Conservation (phyloP, 1,284 basidiomycete genomes). For the Cryptococcus neoformans region DNA sequence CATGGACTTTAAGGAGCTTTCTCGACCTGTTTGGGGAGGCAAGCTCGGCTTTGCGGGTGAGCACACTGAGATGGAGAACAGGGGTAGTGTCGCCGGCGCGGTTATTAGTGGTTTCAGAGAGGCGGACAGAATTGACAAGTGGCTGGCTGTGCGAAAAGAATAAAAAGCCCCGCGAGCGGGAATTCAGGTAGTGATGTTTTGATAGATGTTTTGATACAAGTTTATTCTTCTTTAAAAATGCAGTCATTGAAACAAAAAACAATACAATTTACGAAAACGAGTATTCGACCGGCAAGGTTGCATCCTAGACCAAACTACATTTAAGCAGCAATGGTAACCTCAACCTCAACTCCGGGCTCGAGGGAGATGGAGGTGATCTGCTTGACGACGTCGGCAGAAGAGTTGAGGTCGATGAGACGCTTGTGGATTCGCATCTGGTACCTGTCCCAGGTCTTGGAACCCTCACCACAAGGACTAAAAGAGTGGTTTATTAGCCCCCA, state of each 20-base stretch:
- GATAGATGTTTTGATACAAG: neutral
- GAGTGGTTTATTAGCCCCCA: slow-evolving; percentile 7
- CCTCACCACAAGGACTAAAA: slow-evolving; percentile 96
- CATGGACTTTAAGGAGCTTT: slow-evolving; percentile 53
- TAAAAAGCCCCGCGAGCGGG: neutral
- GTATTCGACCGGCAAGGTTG: neutral
- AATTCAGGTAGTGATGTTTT: neutral
- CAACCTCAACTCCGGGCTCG: slow-evolving; percentile 99
- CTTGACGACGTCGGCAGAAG: slow-evolving; percentile 99
- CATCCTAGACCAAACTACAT: neutral
- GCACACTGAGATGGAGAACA: slow-evolving; percentile 54
- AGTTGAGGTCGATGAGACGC: slow-evolving; percentile 98
- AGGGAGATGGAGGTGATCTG: slow-evolving; percentile 99
- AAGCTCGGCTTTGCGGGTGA: slow-evolving; percentile 55
- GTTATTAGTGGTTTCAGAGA: slow-evolving; percentile 51
- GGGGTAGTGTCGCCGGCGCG: slow-evolving; percentile 53
- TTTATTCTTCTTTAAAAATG: neutral
- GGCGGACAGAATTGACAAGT: slow-evolving; percentile 43
- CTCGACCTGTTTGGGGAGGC: slow-evolving; percentile 50
- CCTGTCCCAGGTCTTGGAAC: slow-evolving; percentile 99
- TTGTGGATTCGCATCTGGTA: slow-evolving; percentile 99
- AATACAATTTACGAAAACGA: neutral
- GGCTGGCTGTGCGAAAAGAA: slow-evolving; percentile 17
- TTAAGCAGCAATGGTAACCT: slow-evolving; percentile 86
- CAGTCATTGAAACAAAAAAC: neutral